Percentiles rank a stretch among this genome's conserved stretches.
These are phyloP conservation scores for Entomophthora muscae DNA, from an alignment of 371 early-diverging fungal species.

Conservation along the genomic window DNA sequence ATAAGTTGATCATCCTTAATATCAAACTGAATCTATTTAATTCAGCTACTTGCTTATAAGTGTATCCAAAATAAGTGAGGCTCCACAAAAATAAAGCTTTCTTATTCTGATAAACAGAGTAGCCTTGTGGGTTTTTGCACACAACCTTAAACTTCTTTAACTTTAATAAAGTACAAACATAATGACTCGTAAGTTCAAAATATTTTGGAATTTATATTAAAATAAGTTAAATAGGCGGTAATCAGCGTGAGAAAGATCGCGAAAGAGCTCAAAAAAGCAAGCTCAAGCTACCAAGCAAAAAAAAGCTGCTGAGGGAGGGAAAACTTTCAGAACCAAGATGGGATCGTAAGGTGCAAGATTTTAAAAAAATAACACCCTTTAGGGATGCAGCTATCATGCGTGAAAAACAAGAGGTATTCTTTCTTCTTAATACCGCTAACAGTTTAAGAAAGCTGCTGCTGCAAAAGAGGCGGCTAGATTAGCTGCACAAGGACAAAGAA, in stretches of 20 bases:
- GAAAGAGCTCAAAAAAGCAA: conserved; percentile 3
- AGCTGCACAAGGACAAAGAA: neutral
- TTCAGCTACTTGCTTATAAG: no score
- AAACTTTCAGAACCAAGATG: neutral
- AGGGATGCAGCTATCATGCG: conserved; percentile 10
- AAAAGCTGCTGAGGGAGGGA: conserved; percentile 3
- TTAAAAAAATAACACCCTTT: neutral
- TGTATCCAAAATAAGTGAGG: no score
- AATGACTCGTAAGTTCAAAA: neutral
- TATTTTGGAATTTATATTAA: neutral
- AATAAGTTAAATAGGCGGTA: conserved; percentile 3
- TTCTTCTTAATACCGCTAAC: no score
- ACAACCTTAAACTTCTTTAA: no score
- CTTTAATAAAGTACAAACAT: no score
- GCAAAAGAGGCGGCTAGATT: neutral
- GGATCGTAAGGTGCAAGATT: neutral
- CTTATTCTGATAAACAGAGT: no score
- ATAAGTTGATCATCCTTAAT: no score
- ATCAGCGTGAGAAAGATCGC: conserved; percentile 7
- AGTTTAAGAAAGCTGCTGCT: neutral
- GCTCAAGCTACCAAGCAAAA: conserved; percentile 2
- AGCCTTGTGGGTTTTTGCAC: no score
- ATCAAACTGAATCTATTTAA: no score
- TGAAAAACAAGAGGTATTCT: conserved; percentile 2
- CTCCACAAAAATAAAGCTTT: no score